Base-by-base conservation (phyloP, 2,329 filamentous ascomycete genomes). In the Aulographum hederae region DNA sequence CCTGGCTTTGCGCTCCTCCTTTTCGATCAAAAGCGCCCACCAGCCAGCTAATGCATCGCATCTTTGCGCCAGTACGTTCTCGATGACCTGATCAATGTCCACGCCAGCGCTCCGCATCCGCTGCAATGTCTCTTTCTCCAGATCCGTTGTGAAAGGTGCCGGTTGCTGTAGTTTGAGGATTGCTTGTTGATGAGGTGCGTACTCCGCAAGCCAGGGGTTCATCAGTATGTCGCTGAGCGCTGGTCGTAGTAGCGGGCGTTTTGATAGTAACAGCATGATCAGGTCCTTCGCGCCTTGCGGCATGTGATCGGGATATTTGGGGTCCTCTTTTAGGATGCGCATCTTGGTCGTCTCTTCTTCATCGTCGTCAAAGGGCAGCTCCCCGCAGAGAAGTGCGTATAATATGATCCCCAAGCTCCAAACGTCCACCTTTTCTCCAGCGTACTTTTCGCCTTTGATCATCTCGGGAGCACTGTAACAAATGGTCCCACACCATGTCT, bases 401-500 rank as follows among this genome's bases (percentile, higher is more conserved):
- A 89, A 61, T 37, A 91, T 89, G 34, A 91, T 76, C 10, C 81
- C 80, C 41, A 91, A 51, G 46, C 81, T 89, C 81, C 81, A 98
- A 4, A 98, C 84, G 47, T 98, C 89, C 30, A 98, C 86, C 58
- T 94, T 95, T 58, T 94, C 84, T 17, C 84, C 86, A 0, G 85
- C 89, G 50, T 98, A 98, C 53, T 92, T 95, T 53, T 98, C 89
- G 25, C 85, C 89, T 52, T 89, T 93, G 26, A 98, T 65, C 89
- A 98, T 98, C 54, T 98, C 89, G 2, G 89, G 89, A 2, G 89
- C 89, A 33, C 84, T 93, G 55, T 98, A 98, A 58, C 86, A 95
- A 39, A 98, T 77, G 0, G 89, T 98, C 4, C 89, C 89, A 51
- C 89, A 98, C 55, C 93, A 98, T 1, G 89, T 98, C 54, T 95